Evolutionary conservation across 495 filamentous ascomycete species (phyloP).

Genomic region (Pseudoneurospora amorphoporcata): DNA sequence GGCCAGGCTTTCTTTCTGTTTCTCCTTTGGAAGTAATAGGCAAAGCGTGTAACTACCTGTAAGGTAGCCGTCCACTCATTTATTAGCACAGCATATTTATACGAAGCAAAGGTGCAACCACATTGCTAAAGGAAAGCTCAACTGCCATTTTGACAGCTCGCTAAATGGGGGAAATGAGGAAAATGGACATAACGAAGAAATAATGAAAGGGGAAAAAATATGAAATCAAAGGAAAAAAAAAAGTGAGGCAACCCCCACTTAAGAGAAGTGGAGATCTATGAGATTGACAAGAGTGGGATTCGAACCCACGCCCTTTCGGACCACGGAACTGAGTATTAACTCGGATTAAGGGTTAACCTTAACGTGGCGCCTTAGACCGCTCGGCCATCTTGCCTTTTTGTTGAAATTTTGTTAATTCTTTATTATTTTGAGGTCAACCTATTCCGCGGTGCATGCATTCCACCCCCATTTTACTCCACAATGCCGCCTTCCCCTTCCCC

Average conservation of each 20-base stretch:
- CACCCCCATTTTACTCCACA: neutral
- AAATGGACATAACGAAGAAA: neutral
- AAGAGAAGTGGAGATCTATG: neutral
- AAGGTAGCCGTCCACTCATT: neutral
- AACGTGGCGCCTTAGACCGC: neutral
- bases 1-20: neutral
- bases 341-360: neutral
- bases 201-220: neutral
- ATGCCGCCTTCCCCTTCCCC: neutral
- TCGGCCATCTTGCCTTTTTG: neutral
- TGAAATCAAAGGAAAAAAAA: neutral
- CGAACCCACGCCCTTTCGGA: conserved; percentile 29
- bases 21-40: neutral
- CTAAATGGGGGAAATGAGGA: neutral
- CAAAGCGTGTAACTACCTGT: neutral
- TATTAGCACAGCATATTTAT: neutral
- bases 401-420: neutral
- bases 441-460: neutral
- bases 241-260: neutral
- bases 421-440: neutral
- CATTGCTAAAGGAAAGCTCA: neutral
- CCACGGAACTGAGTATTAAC: conserved; percentile 4
- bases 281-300: conserved; percentile 24
- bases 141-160: fast-evolving
- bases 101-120: neutral